Evolutionary conservation across 257 asterid genomes (phyloP).

Genomic region (Capsicum rhomboideum): DNA sequence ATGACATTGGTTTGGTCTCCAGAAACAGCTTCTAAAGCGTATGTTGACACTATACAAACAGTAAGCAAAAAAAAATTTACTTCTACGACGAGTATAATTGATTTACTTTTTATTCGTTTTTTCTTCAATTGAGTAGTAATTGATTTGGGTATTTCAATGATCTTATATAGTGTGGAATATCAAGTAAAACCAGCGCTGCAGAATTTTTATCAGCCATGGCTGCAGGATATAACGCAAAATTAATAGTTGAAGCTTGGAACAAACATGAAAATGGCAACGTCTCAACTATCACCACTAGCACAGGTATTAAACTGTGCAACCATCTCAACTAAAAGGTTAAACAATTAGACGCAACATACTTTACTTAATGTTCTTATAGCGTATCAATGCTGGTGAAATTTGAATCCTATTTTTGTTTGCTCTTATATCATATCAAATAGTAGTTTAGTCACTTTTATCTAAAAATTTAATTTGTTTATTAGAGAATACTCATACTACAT

Average conservation of each 20-base stretch:
- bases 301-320: background rate
- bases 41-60: constrained; percentile 16
- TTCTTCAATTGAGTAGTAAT: background rate
- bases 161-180: constrained; percentile 3
- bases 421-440: too few species aligned
- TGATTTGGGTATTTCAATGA: background rate
- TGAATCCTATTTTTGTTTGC: too few species aligned
- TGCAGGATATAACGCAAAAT: constrained; percentile 24
- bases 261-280: background rate
- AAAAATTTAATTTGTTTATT: too few species aligned
- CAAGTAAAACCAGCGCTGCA: constrained; percentile 12
- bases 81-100: too few species aligned
- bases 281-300: constrained; percentile 3
- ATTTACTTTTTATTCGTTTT: too few species aligned
- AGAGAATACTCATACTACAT: too few species aligned
- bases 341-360: background rate
- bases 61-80: background rate
- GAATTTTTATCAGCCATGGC: constrained; percentile 31
- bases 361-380: too few species aligned
- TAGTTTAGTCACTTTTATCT: too few species aligned
- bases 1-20: constrained; percentile 36
- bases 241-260: constrained; percentile 26
- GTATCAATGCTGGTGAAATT: background rate
- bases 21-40: constrained; percentile 23
- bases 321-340: background rate